These are phyloP conservation scores for Trichosporon faecale DNA, from an alignment of 1,284 basidiomycete genomes.

Conservation along the genomic window DNA sequence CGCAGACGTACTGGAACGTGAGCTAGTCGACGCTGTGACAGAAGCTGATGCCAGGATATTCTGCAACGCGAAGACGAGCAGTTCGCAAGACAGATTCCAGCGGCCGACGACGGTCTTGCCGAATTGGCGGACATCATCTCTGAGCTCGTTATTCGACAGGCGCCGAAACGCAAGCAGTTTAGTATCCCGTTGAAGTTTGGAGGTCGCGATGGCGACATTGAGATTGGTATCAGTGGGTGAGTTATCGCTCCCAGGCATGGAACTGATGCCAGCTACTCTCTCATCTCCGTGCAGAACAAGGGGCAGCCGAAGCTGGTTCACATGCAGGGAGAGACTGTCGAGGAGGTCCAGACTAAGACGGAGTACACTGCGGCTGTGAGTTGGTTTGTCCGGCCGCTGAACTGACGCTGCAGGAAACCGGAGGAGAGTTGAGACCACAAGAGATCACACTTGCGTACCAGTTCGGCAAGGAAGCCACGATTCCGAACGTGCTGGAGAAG, in stretches of 20 bases:
- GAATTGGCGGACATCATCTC: slow-evolving; percentile 54
- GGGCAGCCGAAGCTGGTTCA: slow-evolving; percentile 74
- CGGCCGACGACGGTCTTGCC: slow-evolving; percentile 63
- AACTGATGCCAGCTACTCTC: slow-evolving; percentile 63
- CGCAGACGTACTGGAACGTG: slow-evolving; percentile 80
- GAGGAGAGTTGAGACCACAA: slow-evolving; percentile 37
- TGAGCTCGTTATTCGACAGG: slow-evolving; percentile 76
- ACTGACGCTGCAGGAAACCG: slow-evolving; percentile 41
- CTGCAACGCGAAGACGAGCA: background rate
- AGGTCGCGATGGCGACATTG: slow-evolving; percentile 61
- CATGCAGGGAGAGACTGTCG: slow-evolving; percentile 71
- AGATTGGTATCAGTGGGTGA: slow-evolving; percentile 87
- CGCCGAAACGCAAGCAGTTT: slow-evolving; percentile 83
- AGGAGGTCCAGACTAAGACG: slow-evolving; percentile 67
- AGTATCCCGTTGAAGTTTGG: slow-evolving; percentile 77
- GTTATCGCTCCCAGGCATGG: slow-evolving; percentile 22
- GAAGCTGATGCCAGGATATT: background rate
- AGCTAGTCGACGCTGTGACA: slow-evolving; percentile 36
- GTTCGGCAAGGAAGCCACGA: slow-evolving; percentile 45
- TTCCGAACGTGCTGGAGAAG: slow-evolving; percentile 43
- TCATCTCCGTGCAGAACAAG: slow-evolving; percentile 80
- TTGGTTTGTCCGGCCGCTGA: background rate
- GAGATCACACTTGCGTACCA: slow-evolving; percentile 49
- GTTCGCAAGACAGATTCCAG: slow-evolving; percentile 45
- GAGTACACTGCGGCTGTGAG: slow-evolving; percentile 73